A percentile compares a stretch with the other conserved stretches of the same genome.
Evolutionary conservation across 2,329 filamentous ascomycete genomes (phyloP).

Genomic region (Aspergillus sojae): DNA sequence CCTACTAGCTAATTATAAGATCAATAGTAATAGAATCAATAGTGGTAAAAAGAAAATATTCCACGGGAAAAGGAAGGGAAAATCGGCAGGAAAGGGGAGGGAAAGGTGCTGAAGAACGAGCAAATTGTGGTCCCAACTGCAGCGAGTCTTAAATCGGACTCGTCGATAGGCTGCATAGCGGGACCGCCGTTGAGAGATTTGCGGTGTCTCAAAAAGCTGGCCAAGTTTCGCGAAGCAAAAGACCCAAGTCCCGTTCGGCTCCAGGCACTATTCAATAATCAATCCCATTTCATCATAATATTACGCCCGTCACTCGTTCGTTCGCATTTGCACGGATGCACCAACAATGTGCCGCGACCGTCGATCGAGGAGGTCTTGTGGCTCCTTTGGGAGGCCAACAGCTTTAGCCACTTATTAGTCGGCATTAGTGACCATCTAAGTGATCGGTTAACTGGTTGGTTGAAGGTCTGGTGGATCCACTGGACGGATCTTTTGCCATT

Average conservation of each 20-base stretch:
- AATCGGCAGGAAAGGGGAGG: neutral
- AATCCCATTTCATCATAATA: neutral
- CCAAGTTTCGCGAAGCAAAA: neutral
- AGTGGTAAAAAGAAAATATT: neutral
- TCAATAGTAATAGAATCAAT: neutral
- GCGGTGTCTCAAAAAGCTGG: neutral
- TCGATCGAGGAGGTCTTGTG: neutral
- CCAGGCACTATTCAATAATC: neutral
- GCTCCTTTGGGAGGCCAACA: slow-evolving; percentile 1
- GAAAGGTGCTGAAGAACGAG: slow-evolving; percentile 1
- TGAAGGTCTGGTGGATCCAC: neutral
- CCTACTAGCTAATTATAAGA: neutral
- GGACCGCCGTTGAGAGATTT: slow-evolving; percentile 2
- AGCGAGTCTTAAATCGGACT: neutral
- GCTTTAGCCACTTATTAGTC: neutral
- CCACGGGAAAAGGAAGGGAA: neutral
- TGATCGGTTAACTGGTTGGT: neutral
- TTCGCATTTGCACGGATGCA: slow-evolving; percentile 1
- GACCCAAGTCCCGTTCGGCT: neutral
- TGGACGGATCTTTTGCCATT: neutral
- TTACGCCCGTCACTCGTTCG: slow-evolving; percentile 2
- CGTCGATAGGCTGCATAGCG: neutral
- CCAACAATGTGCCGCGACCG: neutral
- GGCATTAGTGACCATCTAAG: neutral
- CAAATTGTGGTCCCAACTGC: neutral